Base-by-base conservation (phyloP, 257 asterid genomes). In the Scutellaria minor region DNA sequence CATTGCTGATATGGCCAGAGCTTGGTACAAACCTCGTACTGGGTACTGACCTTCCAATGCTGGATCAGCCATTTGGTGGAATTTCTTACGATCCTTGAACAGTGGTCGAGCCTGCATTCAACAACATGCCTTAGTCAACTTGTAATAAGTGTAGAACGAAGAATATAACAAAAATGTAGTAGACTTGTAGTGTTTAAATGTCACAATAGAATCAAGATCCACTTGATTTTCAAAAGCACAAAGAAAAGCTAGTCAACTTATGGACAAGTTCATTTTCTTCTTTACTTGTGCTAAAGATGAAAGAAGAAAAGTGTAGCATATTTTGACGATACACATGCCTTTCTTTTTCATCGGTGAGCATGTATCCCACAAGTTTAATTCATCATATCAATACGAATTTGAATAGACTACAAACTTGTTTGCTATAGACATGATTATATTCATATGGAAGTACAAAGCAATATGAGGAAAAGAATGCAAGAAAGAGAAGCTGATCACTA, bases 1-100 rank as follows among this genome's bases (percentile, higher is more conserved):
- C 92, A 87, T 87, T 66, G 94, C 90, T n/a, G 90, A 84, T 5
- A 89, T 86, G 44, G 96, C 92, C 9, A 89, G 83, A 62, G 83
- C 89, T 74, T 87, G 96, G 82, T 85, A 84, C 58, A 89, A 72
- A 18, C 96, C 91, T 48, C 86, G 69, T 10, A 72, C 67, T 0
- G 94, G 96, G 64, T 81, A 87, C 11, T 53, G 77, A 53, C 92
- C 94, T 50, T 89, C 80, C 31, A 89, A 72, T 31, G 77, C 74
- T 9, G 94, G 94, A 69, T 87, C 96, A 3, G 84, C 96, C 90
- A 89, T 87, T 74, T 69, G 75, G 66, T 50, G 71, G 84, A 89
- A 89, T 9, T 83, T 87, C 53, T 70, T 84, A 46, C 90, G 77
- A 80, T 89, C 92, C 70, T 80, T 87, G 82, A 89, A 85, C 64